A percentile compares a stretch with the other conserved stretches of the same genome.
These are phyloP conservation scores for Endocalyx cinctus DNA, from an alignment of 2,329 filamentous ascomycete species.

Conservation along the genomic window DNA sequence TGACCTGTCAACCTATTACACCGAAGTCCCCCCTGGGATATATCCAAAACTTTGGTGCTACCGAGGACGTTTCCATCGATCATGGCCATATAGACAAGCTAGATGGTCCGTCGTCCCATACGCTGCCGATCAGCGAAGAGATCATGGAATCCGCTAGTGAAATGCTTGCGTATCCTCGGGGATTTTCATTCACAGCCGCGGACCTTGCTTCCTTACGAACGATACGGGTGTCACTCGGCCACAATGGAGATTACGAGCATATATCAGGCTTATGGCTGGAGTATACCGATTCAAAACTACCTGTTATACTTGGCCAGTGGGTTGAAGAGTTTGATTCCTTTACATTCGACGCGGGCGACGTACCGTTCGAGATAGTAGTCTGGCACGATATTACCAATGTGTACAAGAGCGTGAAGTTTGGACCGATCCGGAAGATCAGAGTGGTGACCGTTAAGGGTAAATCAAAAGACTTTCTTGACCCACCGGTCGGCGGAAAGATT, in stretches of 20 bases:
- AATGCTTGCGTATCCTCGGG: constrained; percentile 8
- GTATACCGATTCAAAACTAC: constrained; percentile 10
- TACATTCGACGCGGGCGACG: constrained; percentile 11
- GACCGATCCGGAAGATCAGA: constrained; percentile 9
- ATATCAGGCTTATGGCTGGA: constrained; percentile 17
- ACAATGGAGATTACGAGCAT: constrained; percentile 1
- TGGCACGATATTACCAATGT: constrained; percentile 14
- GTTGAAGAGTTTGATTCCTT: constrained; percentile 9
- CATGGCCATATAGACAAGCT: too few species aligned
- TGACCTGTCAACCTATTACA: too few species aligned
- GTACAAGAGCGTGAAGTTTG: constrained; percentile 12
- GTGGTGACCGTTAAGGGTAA: constrained; percentile 10
- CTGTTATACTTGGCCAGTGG: constrained; percentile 17
- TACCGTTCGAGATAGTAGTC: constrained; percentile 10
- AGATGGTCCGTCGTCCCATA: too few species aligned
- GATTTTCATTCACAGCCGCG: constrained; percentile 12
- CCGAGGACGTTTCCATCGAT: too few species aligned
- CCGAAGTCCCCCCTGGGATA: constrained; percentile 5
- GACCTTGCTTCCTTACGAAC: constrained; percentile 9
- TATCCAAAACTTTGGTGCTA: constrained; percentile 7
- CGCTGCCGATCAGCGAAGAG: constrained; percentile 6
- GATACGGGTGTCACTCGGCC: constrained; percentile 12
- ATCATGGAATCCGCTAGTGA: constrained; percentile 5
- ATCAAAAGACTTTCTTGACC: constrained; percentile 8
- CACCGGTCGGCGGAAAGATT: constrained; percentile 6